A percentile compares a stretch with the other conserved stretches of the same genome.
These are phyloP conservation scores for Strobilomyces confusus DNA, from an alignment of 768 basidiomycete species.

Conservation along the genomic window DNA sequence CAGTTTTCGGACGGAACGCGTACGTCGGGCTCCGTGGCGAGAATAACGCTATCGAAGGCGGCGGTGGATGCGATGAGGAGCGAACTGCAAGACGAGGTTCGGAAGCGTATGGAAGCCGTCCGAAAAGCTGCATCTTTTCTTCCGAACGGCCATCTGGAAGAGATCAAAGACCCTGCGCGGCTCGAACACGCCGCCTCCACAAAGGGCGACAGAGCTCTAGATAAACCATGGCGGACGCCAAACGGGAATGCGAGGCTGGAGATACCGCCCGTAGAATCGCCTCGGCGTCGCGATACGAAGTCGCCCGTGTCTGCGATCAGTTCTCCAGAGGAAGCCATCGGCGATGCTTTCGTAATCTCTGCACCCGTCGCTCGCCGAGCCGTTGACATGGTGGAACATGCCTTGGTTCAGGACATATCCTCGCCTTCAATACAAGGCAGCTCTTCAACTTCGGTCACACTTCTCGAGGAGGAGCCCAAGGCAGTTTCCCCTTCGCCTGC, in stretches of 20 bases:
- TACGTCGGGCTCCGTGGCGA: conserved; percentile 46
- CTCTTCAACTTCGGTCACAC: neutral
- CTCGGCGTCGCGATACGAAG: neutral
- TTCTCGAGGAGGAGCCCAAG: conserved; percentile 12
- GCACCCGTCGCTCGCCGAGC: neutral
- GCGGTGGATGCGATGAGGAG: conserved; percentile 49
- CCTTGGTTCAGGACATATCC: neutral
- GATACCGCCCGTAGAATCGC: neutral
- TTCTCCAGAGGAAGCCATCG: conserved; percentile 1
- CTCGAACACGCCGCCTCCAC: neutral
- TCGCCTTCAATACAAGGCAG: conserved; percentile 6
- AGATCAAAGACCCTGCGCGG: neutral
- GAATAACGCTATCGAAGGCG: conserved; percentile 46
- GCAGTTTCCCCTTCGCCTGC: conserved; percentile 11
- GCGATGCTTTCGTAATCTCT: conserved; percentile 11
- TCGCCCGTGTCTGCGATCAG: conserved; percentile 1
- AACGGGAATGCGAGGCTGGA: neutral
- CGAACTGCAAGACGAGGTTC: conserved; percentile 57
- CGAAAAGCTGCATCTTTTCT: neutral
- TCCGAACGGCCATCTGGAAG: neutral
- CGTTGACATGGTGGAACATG: neutral
- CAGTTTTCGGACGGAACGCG: conserved; percentile 13
- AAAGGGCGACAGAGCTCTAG: neutral
- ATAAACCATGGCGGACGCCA: neutral
- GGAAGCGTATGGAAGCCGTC: conserved; percentile 39